Evolutionary conservation across 1,284 basidiomycete species (phyloP), one percentile per base, ranked within the genome.

Genomic region (Garcileccinum viscosum): DNA sequence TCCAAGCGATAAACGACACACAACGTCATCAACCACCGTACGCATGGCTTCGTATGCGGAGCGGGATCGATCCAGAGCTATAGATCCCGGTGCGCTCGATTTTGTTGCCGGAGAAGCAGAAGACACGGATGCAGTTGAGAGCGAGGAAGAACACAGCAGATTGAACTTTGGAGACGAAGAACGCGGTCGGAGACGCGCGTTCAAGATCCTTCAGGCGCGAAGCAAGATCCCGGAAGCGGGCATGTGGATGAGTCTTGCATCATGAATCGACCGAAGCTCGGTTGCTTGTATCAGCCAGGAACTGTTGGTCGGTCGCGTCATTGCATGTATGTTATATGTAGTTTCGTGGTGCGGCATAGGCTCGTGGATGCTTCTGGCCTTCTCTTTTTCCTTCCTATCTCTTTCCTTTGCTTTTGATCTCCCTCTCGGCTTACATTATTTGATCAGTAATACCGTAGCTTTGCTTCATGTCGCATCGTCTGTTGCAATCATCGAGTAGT

Each of bases 241-340:
- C 33, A 93, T 94, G 90, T 94, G 92, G 92, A 86, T 91, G 75
- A 94, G 92, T 83, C 81, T 93, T 74, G 90, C 89, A 61, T 84
- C 89, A 60, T 84, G 63, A 79, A 60, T 63, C 35, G 38, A 30
- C 8, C 58, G 58, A 32, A 59, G 30, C 53, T 30, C 19, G 17
- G 27, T 17, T 56, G 53, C 30, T 56, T 19, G 11, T 22, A 60
- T 19, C 33, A 24, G 9, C 14, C 33, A 15, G 33, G 12, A 15
- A 22, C 50, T 56, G 58, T 59, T 22, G 22, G 22, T 12, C n/a
- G 15, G 59, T 17, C 59, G n/a, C 27, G 37, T 37, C n/a, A 27
- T 60, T 60, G 22, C 33, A 60, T 60, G 33, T 7, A 58, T 58
- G 53, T 56, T 59, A 38, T 38, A 53, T 62, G 59, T 40, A 62